Conservation (phyloP, 352 stramenopile species). For the Phytophthora macrochlamydospora region DNA sequence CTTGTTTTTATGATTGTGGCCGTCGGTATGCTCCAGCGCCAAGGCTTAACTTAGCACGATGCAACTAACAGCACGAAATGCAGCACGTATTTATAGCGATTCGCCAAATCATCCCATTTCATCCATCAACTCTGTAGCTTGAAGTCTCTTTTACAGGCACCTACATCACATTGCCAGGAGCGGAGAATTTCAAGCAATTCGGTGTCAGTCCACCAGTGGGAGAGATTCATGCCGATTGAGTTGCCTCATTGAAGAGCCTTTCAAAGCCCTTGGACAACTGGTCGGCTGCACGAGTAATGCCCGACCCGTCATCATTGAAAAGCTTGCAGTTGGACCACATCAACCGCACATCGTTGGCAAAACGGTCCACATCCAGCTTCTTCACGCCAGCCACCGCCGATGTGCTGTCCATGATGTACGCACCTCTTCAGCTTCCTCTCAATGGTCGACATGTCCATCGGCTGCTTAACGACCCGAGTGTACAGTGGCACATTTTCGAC, state of each 20-base stretch:
- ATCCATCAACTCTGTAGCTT: slow-evolving; percentile 7
- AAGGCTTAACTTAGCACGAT: slow-evolving; percentile 31
- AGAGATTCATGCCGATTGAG: slow-evolving; percentile 22
- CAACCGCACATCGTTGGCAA: slow-evolving; percentile 78
- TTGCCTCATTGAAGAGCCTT: slow-evolving; percentile 53
- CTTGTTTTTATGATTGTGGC: slow-evolving; percentile 9
- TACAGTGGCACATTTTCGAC: slow-evolving; percentile 84
- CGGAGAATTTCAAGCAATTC: neutral
- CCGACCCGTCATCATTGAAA: slow-evolving; percentile 86
- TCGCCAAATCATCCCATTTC: slow-evolving; percentile 23
- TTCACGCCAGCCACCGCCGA: slow-evolving; percentile 35
- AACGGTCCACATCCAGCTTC: slow-evolving; percentile 50
- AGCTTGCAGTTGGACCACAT: slow-evolving; percentile 87
- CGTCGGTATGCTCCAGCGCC: neutral
- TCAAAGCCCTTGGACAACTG: slow-evolving; percentile 73
- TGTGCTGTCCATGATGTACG: slow-evolving; percentile 58
- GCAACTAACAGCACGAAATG: slow-evolving; percentile 11
- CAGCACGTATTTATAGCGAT: slow-evolving; percentile 28
- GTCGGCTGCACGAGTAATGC: slow-evolving; percentile 78
- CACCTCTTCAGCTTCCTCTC: slow-evolving; percentile 63
- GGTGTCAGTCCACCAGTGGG: neutral
- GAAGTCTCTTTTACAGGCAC: neutral
- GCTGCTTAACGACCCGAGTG: slow-evolving; percentile 74
- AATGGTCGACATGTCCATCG: slow-evolving; percentile 83
- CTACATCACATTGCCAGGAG: neutral